Conservation (phyloP, 2,329 filamentous ascomycete species). For the Eutypa lata region DNA sequence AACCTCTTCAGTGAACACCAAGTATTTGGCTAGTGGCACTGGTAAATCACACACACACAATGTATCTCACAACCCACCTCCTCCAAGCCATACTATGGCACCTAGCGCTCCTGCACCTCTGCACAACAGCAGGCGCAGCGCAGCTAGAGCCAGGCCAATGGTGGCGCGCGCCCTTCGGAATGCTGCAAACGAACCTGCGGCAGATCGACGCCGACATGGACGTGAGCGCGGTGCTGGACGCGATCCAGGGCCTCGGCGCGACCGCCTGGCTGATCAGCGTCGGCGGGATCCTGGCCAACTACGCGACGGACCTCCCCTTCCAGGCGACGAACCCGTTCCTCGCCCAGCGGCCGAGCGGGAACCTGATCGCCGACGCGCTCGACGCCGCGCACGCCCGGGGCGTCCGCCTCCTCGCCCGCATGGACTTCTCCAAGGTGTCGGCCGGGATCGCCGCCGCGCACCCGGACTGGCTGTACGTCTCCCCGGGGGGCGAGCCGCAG, state of each 20-base stretch:
- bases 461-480: slow-evolving; percentile 14
- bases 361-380: slow-evolving; percentile 10
- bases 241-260: slow-evolving; percentile 6
- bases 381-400: slow-evolving; percentile 6
- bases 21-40: background rate
- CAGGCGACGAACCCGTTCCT: slow-evolving; percentile 8
- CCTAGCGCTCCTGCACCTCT: background rate
- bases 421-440: slow-evolving; percentile 15
- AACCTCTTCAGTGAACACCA: background rate
- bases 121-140: background rate
- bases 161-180: slow-evolving; percentile 13
- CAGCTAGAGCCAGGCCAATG: background rate
- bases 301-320: slow-evolving; percentile 9
- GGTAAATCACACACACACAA: background rate
- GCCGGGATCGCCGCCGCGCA: slow-evolving; percentile 7
- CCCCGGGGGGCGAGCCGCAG: slow-evolving; percentile 10
- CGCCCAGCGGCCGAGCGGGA: slow-evolving; percentile 6
- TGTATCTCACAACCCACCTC: background rate
- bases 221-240: slow-evolving; percentile 8
- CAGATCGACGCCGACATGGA: slow-evolving; percentile 15
- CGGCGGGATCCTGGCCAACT: slow-evolving; percentile 12
- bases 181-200: slow-evolving; percentile 14
- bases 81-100: background rate
- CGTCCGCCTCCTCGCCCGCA: slow-evolving; percentile 9
- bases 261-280: slow-evolving; percentile 11